Evolutionary conservation across 108 stramenopile species (phyloP).

Genomic region (Schizochytrium sp.): DNA sequence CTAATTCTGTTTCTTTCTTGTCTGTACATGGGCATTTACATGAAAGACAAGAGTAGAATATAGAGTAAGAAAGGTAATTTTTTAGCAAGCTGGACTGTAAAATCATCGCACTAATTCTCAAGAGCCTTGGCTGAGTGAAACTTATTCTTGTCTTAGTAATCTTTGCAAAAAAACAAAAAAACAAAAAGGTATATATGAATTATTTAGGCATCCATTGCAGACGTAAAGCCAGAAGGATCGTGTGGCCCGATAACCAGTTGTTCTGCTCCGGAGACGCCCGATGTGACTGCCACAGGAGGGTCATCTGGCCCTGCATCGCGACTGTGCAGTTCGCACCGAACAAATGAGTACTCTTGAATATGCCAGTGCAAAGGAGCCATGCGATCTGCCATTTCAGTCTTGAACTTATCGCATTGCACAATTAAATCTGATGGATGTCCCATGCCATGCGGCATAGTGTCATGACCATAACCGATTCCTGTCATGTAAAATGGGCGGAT

Average conservation of each 20-base stretch:
- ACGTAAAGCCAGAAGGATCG: conserved; percentile 1
- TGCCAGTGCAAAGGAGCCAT: background rate
- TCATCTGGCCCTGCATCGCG: background rate
- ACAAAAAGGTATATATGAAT: too few species aligned
- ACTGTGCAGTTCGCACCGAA: background rate
- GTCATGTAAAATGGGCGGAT: conserved; percentile 52
- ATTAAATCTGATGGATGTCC: background rate
- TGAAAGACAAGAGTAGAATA: too few species aligned
- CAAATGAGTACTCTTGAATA: background rate
- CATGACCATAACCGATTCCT: conserved; percentile 23
- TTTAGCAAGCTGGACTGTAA: too few species aligned
- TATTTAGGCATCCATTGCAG: background rate
- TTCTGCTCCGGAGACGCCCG: conserved; percentile 20
- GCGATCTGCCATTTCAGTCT: conserved; percentile 12
- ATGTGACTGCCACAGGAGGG: background rate
- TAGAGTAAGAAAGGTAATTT: too few species aligned
- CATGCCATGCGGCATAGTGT: conserved; percentile 23
- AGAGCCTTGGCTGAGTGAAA: too few species aligned
- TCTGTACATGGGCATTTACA: too few species aligned
- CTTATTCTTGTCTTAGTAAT: too few species aligned
- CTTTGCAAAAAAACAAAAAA: too few species aligned
- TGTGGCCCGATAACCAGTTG: conserved; percentile 55
- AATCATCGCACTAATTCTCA: too few species aligned
- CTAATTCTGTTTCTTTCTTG: too few species aligned
- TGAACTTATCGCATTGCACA: conserved; percentile 21